A percentile compares a stretch with the other conserved stretches of the same genome.
These are phyloP conservation scores for Penicillium malachiteum DNA, from an alignment of 495 filamentous ascomycete species.

Conservation along the genomic window DNA sequence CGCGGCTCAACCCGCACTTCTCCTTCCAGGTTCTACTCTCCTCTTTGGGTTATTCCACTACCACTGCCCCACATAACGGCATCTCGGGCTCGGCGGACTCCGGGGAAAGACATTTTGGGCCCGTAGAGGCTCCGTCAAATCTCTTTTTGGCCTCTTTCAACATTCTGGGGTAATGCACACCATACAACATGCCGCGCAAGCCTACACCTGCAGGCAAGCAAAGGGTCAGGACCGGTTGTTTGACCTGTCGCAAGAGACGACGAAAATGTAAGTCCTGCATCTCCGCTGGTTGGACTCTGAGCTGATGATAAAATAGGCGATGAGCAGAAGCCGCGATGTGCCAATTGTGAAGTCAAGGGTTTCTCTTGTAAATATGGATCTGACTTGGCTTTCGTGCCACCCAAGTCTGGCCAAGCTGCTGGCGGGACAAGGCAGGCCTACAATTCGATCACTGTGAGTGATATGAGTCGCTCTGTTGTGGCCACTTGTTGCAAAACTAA, in stretches of 20 bases:
- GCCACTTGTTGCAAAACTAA: too few species aligned
- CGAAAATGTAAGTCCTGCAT: slow-evolving; percentile 22
- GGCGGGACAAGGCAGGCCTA: slow-evolving; percentile 14
- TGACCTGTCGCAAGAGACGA: slow-evolving; percentile 27
- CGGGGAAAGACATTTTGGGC: slow-evolving; percentile 13
- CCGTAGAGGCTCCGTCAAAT: slow-evolving; percentile 18
- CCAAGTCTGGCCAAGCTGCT: slow-evolving; percentile 8
- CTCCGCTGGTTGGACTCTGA: neutral
- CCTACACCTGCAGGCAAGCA: slow-evolving; percentile 28
- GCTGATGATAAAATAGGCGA: slow-evolving; percentile 18
- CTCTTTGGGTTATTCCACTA: slow-evolving; percentile 1
- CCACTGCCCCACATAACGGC: slow-evolving; percentile 6
- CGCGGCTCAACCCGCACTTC: slow-evolving; percentile 14
- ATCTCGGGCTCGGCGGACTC: slow-evolving; percentile 10
- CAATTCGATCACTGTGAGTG: slow-evolving; percentile 21
- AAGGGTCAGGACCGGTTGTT: slow-evolving; percentile 27
- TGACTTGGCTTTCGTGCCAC: slow-evolving; percentile 23
- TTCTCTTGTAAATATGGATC: slow-evolving; percentile 27
- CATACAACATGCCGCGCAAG: slow-evolving; percentile 25
- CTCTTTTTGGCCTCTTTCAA: slow-evolving; percentile 10
- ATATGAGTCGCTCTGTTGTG: neutral
- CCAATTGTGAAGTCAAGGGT: slow-evolving; percentile 30
- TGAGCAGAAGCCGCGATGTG: slow-evolving; percentile 30
- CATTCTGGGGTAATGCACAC: slow-evolving; percentile 17
- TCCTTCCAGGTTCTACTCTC: slow-evolving; percentile 1